phyloP scores from a whole-genome alignment of 257 asterid genomes.

The Avicennia marina region DNA sequence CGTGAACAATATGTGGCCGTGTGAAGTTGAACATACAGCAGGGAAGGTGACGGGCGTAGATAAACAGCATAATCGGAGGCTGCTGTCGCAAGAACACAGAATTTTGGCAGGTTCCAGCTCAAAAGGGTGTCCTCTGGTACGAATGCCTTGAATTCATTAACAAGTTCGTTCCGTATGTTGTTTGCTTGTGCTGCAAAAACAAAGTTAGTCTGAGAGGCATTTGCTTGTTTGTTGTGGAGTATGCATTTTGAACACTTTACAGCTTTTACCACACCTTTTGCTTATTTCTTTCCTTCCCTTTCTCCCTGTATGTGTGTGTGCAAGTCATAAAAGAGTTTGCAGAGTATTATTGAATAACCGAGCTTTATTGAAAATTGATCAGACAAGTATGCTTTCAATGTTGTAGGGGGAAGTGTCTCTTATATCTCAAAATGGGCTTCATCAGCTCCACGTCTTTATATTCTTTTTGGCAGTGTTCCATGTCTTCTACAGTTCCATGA shows the following conservation, averaged over 20 bases:
- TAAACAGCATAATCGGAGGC: conserved; percentile 30
- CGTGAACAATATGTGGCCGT: conserved; percentile 76
- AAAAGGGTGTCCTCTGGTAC: conserved; percentile 26
- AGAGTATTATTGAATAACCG: too few relatives aligned
- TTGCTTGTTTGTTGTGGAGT: too few relatives aligned
- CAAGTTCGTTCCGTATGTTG: too few relatives aligned
- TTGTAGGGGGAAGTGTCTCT: conserved; percentile 50
- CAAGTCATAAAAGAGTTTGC: too few relatives aligned
- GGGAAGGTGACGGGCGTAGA: background rate
- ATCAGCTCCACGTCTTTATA: conserved; percentile 66
- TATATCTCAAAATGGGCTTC: conserved; percentile 48
- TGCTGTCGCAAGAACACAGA: conserved; percentile 32
- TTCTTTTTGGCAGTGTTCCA: conserved; percentile 67
- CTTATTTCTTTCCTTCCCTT: too few relatives aligned
- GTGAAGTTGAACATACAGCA: conserved; percentile 18
- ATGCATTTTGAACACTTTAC: too few relatives aligned
- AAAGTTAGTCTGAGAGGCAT: too few relatives aligned
- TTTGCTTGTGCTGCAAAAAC: too few relatives aligned
- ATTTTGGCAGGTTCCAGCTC: conserved; percentile 22
- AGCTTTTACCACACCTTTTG: too few relatives aligned
- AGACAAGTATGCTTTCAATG: background rate
- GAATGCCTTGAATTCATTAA: too few relatives aligned
- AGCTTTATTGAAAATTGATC: too few relatives aligned
- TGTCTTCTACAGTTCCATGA: conserved; percentile 53
- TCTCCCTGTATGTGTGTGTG: too few relatives aligned